These are phyloP conservation scores for Toxoplasma gondii DNA, from an alignment of 169 alveolate genomes.

Conservation along the genomic window DNA sequence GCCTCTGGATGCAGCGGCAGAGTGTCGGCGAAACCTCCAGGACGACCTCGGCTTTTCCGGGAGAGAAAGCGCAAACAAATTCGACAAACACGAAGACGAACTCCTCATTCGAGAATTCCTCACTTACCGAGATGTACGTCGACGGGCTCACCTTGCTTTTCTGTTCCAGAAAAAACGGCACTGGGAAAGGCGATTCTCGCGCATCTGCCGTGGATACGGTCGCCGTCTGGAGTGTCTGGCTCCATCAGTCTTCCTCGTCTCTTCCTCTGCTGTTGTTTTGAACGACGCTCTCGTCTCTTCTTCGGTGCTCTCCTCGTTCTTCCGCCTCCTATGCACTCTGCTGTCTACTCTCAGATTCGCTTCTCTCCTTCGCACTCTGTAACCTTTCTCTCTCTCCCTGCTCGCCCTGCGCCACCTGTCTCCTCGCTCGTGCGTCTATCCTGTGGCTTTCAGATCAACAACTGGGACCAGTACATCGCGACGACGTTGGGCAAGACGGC, in stretches of 20 bases:
- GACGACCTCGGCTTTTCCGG: not conserved
- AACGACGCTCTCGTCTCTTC: too few species aligned
- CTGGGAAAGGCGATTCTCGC: not conserved
- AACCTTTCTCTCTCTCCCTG: too few species aligned
- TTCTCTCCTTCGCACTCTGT: too few species aligned
- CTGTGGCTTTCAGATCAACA: not conserved
- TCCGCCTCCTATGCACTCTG: too few species aligned
- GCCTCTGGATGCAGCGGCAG: conserved; percentile 25
- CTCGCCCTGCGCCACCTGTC: too few species aligned
- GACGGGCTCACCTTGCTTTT: not conserved
- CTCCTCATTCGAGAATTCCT: not conserved
- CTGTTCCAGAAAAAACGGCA: not conserved
- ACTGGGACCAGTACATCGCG: conserved; percentile 30
- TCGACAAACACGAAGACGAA: conserved; percentile 36
- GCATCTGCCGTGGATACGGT: too few species aligned
- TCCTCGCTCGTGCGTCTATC: too few species aligned
- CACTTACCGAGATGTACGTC: conserved; percentile 1
- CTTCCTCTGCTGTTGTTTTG: too few species aligned
- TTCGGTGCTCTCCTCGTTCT: too few species aligned
- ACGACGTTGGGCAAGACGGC: conserved; percentile 46
- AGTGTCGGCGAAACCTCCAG: not conserved
- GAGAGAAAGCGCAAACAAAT: not conserved
- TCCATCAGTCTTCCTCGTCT: too few species aligned
- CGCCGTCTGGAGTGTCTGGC: too few species aligned
- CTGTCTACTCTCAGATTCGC: too few species aligned